phyloP scores from a whole-genome alignment of 2,329 filamentous ascomycete species.

The Aspergillus vadensis region DNA sequence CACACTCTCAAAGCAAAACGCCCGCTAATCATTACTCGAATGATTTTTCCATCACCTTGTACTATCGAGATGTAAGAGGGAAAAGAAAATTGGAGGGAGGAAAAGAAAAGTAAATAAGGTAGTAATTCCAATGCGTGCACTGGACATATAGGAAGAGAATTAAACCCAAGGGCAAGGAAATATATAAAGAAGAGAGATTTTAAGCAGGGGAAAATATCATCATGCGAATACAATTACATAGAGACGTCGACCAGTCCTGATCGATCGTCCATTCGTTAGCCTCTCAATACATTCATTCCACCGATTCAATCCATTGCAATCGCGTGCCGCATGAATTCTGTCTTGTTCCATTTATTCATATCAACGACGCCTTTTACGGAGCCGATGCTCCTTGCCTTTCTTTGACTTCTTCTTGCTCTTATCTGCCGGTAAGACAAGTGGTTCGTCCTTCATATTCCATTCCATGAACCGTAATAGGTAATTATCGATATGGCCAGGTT shows the following conservation, averaged over 20 bases:
- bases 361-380: constrained; percentile 41
- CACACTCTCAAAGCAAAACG: not conserved
- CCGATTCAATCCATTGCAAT: not conserved
- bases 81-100: not conserved
- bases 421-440: constrained; percentile 50
- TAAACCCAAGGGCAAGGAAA: too few species aligned
- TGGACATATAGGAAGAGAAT: too few species aligned
- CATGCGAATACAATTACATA: not conserved
- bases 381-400: constrained; percentile 50
- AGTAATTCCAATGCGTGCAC: not conserved
- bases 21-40: constrained; percentile 12
- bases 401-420: constrained; percentile 52
- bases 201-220: not conserved
- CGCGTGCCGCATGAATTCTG: too few species aligned
- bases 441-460: constrained; percentile 55
- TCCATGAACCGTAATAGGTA: constrained; percentile 73
- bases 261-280: not conserved
- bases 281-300: not conserved
- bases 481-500: constrained; percentile 68
- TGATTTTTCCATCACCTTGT: not conserved
- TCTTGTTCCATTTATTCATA: not conserved
- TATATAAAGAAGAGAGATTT: too few species aligned
- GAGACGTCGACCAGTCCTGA: not conserved
- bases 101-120: not conserved
- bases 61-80: not conserved